Conservation (phyloP, 2,329 filamentous ascomycete species). For the Aspergillus ochraceoroseus region DNA sequence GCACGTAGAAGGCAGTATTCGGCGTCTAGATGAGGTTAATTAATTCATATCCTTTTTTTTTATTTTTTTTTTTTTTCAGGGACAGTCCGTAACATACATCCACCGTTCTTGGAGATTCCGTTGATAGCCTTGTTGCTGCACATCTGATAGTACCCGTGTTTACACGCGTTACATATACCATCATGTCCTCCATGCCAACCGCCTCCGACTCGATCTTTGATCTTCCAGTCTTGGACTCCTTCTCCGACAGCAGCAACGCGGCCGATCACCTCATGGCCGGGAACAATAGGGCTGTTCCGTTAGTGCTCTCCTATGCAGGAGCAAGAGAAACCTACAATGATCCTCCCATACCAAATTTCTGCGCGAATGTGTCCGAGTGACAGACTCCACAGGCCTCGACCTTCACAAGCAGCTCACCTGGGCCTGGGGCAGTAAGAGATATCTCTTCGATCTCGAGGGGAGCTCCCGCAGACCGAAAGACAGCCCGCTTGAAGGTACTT, state of each 20-base stretch:
- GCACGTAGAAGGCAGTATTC: constrained; percentile 38
- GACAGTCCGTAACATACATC: too few relatives aligned
- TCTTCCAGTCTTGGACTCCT: constrained; percentile 50
- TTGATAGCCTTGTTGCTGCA: constrained; percentile 61
- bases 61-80: too few relatives aligned
- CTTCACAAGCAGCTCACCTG: constrained; percentile 63
- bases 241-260: constrained; percentile 59
- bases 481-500: constrained; percentile 62
- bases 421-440: constrained; percentile 52
- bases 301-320: too few relatives aligned
- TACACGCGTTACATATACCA: constrained; percentile 57
- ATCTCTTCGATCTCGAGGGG: constrained; percentile 58
- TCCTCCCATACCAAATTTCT: constrained; percentile 50
- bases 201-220: constrained; percentile 63
- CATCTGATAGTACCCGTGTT: constrained; percentile 61
- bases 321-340: constrained; percentile 39
- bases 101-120: constrained; percentile 62
- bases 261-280: constrained; percentile 69
- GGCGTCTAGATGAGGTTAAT: constrained; percentile 25
- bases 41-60: too few relatives aligned
- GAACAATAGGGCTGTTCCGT: constrained; percentile 48
- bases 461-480: constrained; percentile 51
- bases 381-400: constrained; percentile 69
- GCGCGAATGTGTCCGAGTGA: constrained; percentile 54
- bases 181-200: constrained; percentile 61